phyloP scores from a whole-genome alignment of 2,329 filamentous ascomycete species.

The Penicillium hesseltinei region DNA sequence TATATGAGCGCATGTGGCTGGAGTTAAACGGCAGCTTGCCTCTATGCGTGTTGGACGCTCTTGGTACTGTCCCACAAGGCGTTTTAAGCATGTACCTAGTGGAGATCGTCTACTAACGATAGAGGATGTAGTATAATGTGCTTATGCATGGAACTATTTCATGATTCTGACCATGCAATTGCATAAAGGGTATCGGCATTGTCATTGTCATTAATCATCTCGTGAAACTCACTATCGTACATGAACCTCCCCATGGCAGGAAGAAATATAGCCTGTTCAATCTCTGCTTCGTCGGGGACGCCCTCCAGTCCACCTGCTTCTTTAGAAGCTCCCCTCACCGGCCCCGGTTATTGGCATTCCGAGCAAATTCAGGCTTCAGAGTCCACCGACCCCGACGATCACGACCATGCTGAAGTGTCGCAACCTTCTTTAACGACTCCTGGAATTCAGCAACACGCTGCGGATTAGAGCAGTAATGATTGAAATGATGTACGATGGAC shows the following conservation, averaged over 20 bases:
- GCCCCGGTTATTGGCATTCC: constrained; percentile 16
- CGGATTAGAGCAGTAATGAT: constrained; percentile 68
- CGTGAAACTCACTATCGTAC: constrained; percentile 6
- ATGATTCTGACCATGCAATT: neutral
- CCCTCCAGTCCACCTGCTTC: neutral
- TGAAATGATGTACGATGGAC: constrained; percentile 87
- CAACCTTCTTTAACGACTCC: constrained; percentile 72
- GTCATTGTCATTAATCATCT: constrained; percentile 1
- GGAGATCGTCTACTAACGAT: neutral
- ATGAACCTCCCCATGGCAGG: neutral
- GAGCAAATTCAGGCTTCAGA: constrained; percentile 56
- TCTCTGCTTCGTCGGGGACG: neutral
- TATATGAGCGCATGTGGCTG: neutral
- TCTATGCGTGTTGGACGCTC: neutral
- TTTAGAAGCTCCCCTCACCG: neutral
- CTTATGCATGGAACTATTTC: neutral
- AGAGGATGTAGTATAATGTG: neutral
- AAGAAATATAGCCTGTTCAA: neutral
- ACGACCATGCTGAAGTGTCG: constrained; percentile 57
- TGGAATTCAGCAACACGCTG: constrained; percentile 77
- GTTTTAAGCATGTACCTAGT: constrained; percentile 5
- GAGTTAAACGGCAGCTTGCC: neutral
- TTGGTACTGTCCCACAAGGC: neutral
- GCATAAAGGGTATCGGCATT: neutral
- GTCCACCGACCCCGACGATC: constrained; percentile 56